phyloP scores from a whole-genome alignment of 106 monocot genomes.

The Dendrobium nobile region DNA sequence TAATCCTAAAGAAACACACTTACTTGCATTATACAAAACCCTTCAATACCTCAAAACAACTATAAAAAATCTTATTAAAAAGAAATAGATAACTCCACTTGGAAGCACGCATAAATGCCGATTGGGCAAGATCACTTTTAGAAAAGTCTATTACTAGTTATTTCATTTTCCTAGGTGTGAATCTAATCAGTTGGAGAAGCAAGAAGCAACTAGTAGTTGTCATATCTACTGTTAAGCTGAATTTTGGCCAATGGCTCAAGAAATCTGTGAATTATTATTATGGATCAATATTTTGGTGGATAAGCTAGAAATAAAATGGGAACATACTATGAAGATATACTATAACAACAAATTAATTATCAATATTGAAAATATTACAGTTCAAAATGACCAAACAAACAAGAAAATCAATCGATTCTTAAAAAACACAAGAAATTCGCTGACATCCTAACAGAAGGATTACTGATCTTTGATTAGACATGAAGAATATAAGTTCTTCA shows the following conservation, averaged over 20 bases:
- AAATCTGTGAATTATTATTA: not conserved
- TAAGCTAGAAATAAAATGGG: not conserved
- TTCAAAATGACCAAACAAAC: not conserved
- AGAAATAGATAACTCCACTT: no score
- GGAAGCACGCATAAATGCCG: no score
- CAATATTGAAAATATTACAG: not conserved
- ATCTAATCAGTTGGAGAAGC: not conserved
- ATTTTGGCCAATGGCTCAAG: not conserved
- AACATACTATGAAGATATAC: no score
- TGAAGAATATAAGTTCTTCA: no score
- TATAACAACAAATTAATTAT: not conserved
- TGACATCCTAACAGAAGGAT: not conserved
- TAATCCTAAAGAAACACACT: no score
- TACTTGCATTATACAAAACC: no score
- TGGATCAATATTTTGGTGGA: not conserved
- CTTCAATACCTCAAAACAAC: no score
- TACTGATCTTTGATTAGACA: no score
- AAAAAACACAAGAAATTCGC: not conserved
- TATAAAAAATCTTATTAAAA: no score
- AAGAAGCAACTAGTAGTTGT: not conserved
- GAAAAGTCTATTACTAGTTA: no score
- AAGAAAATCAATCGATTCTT: not conserved
- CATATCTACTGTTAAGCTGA: not conserved
- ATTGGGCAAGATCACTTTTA: no score
- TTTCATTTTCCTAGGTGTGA: no score